A percentile compares a stretch with the other conserved stretches of the same genome.
phyloP scores from a whole-genome alignment of 371 early-diverging fungal genomes.

The Rhizopus microsporus region DNA sequence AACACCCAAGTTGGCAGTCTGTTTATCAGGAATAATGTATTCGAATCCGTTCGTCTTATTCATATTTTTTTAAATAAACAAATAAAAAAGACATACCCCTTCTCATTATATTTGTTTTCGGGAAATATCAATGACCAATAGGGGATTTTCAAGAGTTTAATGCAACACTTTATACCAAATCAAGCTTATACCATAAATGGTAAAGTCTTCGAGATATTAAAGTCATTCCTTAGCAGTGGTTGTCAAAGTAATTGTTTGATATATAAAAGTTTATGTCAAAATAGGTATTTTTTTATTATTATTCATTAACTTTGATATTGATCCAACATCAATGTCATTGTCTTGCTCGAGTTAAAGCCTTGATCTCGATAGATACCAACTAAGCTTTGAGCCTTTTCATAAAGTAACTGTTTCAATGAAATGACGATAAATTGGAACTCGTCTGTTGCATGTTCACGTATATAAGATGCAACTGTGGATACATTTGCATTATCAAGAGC shows the following conservation, averaged over 20 bases:
- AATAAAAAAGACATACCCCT: conserved; percentile 1
- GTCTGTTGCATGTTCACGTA: conserved; percentile 64
- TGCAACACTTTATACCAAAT: too few relatives aligned
- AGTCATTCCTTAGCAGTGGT: too few relatives aligned
- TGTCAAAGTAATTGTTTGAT: too few relatives aligned
- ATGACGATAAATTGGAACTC: conserved; percentile 98
- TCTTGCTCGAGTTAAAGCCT: conserved; percentile 76
- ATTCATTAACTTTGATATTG: conserved; percentile 17
- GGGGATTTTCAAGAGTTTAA: too few relatives aligned
- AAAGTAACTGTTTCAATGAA: conserved; percentile 94
- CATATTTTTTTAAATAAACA: conserved; percentile 9
- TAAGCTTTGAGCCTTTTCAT: conserved; percentile 92
- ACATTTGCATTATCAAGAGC: conserved; percentile 99
- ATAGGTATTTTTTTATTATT: background rate
- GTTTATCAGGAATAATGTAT: conserved; percentile 24
- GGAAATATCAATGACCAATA: too few relatives aligned
- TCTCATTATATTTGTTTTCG: too few relatives aligned
- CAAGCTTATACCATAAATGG: too few relatives aligned
- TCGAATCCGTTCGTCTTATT: conserved; percentile 18
- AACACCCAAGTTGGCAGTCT: conserved; percentile 35
- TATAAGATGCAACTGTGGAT: conserved; percentile 86
- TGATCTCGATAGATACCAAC: conserved; percentile 98
- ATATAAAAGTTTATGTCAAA: too few relatives aligned
- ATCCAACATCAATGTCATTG: conserved; percentile 74
- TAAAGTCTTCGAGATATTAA: too few relatives aligned